Base-by-base conservation (phyloP, 805 yeast species). In the Pichia kluyveri region DNA sequence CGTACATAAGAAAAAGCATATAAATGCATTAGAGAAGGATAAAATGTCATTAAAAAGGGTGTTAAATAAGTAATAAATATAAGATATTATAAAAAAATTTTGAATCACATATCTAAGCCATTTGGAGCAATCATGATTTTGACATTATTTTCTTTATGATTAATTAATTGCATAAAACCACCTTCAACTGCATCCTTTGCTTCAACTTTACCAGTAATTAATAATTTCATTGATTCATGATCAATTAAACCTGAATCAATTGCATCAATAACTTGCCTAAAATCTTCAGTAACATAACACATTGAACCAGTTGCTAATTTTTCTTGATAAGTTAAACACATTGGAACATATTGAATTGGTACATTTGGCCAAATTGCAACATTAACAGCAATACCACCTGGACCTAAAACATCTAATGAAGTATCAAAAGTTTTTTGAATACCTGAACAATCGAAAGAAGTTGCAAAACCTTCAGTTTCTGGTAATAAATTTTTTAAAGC, bases 311-410 rank as follows among this genome's bases (percentile, higher is more conserved):
- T 71, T 37, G 76, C 65, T 42, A 61, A 61, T 56, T 77, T 80
- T 59, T 82, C 86, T 46, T 71, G 70, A 54, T 71, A 65, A 5
- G 83, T 74, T 18, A 77, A 61, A 52, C 70, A 72, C 81, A 77
- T 79, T 47, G 82, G 83, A 53, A 69, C 69, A 57, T 71, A 75
- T 15, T 66, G 66, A 27, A 74, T 63, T 8, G 79, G 72, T 37
- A 70, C 65, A 42, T 71, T 69, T 19, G 81, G 79, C 83, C 84
- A 81, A 41, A 82, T 76, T 6, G 86, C 86, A 47, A 81, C 73
- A 60, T 80, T 81, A 31, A 78, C 76, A n/a, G 80, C 75, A 2
- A 69, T 67, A 41, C 86, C 86, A 52, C 76, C 70, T 7, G 77
- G 72, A 1, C 72, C 65, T 9, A 78, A 62, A 5, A 78, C 76